phyloP scores from a whole-genome alignment of 495 filamentous ascomycete species.

The Podospora pseudopauciseta region DNA sequence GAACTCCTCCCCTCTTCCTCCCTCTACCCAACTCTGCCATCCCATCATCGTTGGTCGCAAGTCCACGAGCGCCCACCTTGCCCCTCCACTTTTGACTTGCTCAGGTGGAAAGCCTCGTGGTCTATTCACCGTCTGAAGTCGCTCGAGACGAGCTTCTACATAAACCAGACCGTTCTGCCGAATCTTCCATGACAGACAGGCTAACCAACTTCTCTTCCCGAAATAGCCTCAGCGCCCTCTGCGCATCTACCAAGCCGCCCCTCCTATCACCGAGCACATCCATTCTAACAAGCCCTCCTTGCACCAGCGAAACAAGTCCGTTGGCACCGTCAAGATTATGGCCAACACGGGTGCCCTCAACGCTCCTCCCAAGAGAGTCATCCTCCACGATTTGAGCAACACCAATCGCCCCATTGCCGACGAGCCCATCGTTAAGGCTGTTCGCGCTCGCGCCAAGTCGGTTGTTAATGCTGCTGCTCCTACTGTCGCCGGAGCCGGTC shows the following conservation, averaged over 20 bases:
- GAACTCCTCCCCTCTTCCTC: not conserved
- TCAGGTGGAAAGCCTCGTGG: not conserved
- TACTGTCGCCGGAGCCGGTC: conserved; percentile 32
- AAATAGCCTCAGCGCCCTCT: conserved; percentile 68
- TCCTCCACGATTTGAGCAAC: conserved; percentile 79
- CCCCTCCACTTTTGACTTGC: conserved; percentile 4
- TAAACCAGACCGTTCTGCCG: not conserved
- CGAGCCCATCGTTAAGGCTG: conserved; percentile 49
- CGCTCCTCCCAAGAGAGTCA: conserved; percentile 66
- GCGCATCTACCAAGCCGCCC: conserved; percentile 53
- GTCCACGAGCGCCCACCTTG: not conserved
- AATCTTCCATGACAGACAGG: conserved; percentile 13
- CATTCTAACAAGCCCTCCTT: conserved; percentile 56
- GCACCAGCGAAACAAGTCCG: conserved; percentile 81
- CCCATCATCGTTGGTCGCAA: conserved; percentile 6
- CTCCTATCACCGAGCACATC: conserved; percentile 67
- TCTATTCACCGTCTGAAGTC: not conserved
- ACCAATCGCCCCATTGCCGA: conserved; percentile 49
- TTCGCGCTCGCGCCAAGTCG: conserved; percentile 26
- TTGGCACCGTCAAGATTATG: conserved; percentile 59
- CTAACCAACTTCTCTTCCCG: conserved; percentile 9
- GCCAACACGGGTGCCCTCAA: conserved; percentile 58
- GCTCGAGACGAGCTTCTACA: not conserved
- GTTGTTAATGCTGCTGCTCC: conserved; percentile 27
- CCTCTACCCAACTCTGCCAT: not conserved